phyloP scores from a whole-genome alignment of 441 rosid species.

The Syzygium malaccense region DNA sequence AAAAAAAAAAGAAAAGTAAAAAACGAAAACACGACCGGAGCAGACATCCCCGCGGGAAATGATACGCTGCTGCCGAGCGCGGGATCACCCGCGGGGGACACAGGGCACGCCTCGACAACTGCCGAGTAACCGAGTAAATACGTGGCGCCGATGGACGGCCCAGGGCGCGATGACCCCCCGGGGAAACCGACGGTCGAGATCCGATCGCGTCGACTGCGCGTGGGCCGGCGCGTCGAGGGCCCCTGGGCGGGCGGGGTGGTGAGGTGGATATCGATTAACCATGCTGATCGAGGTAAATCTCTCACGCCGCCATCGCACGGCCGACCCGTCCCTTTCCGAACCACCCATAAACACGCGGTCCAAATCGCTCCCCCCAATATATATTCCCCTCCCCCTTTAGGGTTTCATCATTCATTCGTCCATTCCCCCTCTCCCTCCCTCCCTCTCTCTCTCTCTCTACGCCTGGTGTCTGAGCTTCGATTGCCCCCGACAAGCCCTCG shows the following conservation, averaged over 20 bases:
- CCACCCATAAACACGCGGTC: constrained; percentile 47
- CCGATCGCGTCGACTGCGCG: constrained; percentile 29
- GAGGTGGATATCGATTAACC: background rate
- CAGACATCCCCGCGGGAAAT: background rate
- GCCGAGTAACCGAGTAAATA: background rate
- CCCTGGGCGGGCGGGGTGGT: no score
- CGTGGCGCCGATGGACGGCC: constrained; percentile 1
- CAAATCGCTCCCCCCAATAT: constrained; percentile 11
- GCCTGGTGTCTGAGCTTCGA: background rate
- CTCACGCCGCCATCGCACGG: background rate
- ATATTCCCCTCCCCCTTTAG: constrained; percentile 5
- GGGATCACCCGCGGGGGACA: background rate
- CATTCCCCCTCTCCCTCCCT: background rate
- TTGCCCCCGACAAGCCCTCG: background rate
- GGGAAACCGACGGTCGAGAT: background rate
- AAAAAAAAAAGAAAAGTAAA: background rate
- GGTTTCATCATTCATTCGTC: background rate
- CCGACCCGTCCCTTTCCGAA: constrained; percentile 6
- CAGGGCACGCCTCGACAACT: background rate
- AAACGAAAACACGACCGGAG: background rate
- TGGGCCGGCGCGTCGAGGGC: background rate
- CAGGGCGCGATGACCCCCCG: background rate
- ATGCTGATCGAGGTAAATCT: background rate
- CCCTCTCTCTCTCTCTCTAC: background rate
- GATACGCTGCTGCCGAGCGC: background rate